Percentiles rank a stretch among this genome's conserved stretches.
Evolutionary conservation across 345 rosid species (phyloP).

Genomic region (Turnera subulata): DNA sequence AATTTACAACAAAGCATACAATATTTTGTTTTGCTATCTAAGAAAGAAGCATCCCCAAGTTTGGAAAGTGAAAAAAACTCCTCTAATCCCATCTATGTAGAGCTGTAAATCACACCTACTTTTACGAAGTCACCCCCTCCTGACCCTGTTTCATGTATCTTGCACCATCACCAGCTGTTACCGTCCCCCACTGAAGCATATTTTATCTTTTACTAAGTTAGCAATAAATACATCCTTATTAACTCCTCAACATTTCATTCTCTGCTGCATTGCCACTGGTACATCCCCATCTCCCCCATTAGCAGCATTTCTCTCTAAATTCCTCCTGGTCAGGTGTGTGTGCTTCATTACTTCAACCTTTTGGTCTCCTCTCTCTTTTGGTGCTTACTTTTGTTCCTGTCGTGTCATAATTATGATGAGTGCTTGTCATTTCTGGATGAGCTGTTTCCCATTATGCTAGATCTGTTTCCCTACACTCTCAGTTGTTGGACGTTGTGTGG

Average conservation of each 20-base stretch:
- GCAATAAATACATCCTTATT: conserved; percentile 25
- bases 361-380: conserved; percentile 3
- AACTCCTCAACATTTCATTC: conserved; percentile 12
- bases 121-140: not conserved
- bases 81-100: not conserved
- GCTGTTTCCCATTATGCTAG: conserved; percentile 21
- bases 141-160: not conserved
- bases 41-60: conserved; percentile 8
- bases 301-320: conserved; percentile 28
- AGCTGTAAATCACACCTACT: not conserved
- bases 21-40: conserved; percentile 1
- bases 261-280: conserved; percentile 5
- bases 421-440: not conserved
- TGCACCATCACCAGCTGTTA: conserved; percentile 4
- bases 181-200: conserved; percentile 6
- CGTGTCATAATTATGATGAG: not conserved
- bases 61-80: conserved; percentile 11
- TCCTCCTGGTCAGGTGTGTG: conserved; percentile 35
- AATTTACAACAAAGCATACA: conserved; percentile 17
- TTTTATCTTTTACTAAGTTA: not conserved
- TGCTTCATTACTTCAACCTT: conserved; percentile 10
- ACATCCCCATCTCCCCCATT: not conserved
- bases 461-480: conserved; percentile 27
- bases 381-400: conserved; percentile 1
- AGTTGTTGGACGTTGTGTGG: conserved; percentile 21